These are phyloP conservation scores for Pueraria montana DNA, from an alignment of 306 rosid species.

Conservation along the genomic window DNA sequence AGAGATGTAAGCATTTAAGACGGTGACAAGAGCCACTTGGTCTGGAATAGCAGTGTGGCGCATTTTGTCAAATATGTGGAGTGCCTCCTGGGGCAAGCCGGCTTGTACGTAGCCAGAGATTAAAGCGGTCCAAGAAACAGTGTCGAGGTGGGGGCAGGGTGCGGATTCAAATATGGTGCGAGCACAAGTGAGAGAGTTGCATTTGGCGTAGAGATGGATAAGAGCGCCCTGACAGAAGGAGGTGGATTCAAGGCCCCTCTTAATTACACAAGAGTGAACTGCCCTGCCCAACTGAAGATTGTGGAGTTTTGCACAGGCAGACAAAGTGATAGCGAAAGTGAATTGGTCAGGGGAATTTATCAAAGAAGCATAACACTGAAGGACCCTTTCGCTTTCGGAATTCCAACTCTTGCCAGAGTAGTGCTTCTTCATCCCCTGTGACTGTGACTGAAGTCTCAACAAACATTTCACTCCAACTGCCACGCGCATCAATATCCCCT, in stretches of 20 bases:
- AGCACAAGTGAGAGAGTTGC: constrained; percentile 63
- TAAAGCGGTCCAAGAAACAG: constrained; percentile 73
- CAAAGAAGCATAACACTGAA: no score
- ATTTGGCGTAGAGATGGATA: constrained; percentile 77
- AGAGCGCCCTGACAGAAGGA: constrained; percentile 67
- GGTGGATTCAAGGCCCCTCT: constrained; percentile 59
- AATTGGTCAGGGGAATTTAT: no score
- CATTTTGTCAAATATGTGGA: constrained; percentile 68
- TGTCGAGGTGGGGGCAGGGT: constrained; percentile 47
- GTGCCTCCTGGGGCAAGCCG: constrained; percentile 67
- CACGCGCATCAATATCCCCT: no score
- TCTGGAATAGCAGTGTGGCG: constrained; percentile 48
- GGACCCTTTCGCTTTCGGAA: constrained; percentile 38
- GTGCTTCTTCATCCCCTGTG: not conserved
- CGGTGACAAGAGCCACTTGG: constrained; percentile 70
- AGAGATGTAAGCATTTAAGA: constrained; percentile 63
- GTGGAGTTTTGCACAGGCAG: constrained; percentile 65
- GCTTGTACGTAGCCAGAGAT: constrained; percentile 69
- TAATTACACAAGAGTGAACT: constrained; percentile 61
- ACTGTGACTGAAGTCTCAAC: not conserved
- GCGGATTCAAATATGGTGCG: constrained; percentile 55
- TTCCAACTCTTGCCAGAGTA: constrained; percentile 45
- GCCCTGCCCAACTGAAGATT: constrained; percentile 60
- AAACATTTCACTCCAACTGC: no score
- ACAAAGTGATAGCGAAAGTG: constrained; percentile 68